phyloP scores from a whole-genome alignment of 257 asterid genomes.

The Gardenia jasminoides region DNA sequence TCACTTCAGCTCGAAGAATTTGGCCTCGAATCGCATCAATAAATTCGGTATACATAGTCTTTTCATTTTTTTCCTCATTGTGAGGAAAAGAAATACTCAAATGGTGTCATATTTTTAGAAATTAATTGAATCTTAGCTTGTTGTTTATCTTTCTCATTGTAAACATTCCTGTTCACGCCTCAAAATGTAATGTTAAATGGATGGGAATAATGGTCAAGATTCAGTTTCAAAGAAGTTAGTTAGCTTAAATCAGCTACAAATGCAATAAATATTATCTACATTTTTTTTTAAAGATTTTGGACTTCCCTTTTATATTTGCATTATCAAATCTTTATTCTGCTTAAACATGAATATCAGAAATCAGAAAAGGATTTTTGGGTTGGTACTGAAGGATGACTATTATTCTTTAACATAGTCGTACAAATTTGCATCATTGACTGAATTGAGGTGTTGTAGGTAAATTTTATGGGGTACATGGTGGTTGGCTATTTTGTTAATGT shows the following conservation, averaged over 20 bases:
- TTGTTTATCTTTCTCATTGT: no score
- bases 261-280: no score
- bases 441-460: background rate
- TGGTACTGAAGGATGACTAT: background rate
- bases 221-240: background rate
- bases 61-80: background rate
- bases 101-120: background rate
- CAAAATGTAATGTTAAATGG: background rate
- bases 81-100: background rate
- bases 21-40: constrained; percentile 27
- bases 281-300: background rate
- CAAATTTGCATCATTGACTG: background rate
- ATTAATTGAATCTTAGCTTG: background rate
- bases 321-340: background rate
- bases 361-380: background rate
- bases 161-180: background rate
- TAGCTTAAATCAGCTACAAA: no score
- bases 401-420: background rate
- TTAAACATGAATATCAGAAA: background rate
- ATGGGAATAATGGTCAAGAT: no score
- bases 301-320: background rate
- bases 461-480: background rate
- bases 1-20: constrained; percentile 32
- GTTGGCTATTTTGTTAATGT: background rate
- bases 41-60: constrained; percentile 36